Evolutionary conservation across 257 asterid species (phyloP).

Genomic region (Anisodus acutangulus): DNA sequence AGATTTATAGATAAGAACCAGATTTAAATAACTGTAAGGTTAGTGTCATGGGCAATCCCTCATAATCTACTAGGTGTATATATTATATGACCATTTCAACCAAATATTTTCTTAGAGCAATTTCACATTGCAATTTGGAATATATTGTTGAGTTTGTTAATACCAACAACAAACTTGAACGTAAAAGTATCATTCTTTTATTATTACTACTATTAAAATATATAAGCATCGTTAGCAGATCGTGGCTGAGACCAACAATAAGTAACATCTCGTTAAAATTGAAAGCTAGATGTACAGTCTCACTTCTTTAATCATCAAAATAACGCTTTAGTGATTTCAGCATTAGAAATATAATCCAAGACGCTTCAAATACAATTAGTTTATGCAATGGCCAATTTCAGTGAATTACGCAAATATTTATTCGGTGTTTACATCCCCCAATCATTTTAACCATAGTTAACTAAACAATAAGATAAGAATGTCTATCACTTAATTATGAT

Average conservation of each 20-base stretch:
- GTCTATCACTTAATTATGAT: too few relatives aligned
- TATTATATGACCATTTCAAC: neutral
- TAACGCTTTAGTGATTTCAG: neutral
- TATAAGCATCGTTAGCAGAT: neutral
- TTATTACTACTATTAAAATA: neutral
- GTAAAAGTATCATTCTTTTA: neutral
- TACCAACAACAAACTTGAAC: neutral
- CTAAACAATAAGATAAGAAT: too few relatives aligned
- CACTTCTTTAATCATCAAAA: neutral
- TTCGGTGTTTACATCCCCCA: too few relatives aligned
- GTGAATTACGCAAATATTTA: too few relatives aligned
- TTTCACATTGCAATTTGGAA: neutral
- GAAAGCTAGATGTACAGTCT: neutral
- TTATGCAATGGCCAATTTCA: neutral
- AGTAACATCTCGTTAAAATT: neutral
- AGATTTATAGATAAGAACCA: constrained; percentile 19
- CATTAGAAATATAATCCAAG: neutral
- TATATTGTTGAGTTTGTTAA: neutral
- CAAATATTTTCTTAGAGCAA: neutral
- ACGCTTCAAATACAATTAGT: neutral
- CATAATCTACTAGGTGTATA: neutral
- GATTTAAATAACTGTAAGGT: neutral
- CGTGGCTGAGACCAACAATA: neutral
- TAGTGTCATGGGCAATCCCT: neutral
- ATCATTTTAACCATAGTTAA: too few relatives aligned